phyloP scores from a whole-genome alignment of 2,329 filamentous ascomycete genomes.

The Colletotrichum camelliae region DNA sequence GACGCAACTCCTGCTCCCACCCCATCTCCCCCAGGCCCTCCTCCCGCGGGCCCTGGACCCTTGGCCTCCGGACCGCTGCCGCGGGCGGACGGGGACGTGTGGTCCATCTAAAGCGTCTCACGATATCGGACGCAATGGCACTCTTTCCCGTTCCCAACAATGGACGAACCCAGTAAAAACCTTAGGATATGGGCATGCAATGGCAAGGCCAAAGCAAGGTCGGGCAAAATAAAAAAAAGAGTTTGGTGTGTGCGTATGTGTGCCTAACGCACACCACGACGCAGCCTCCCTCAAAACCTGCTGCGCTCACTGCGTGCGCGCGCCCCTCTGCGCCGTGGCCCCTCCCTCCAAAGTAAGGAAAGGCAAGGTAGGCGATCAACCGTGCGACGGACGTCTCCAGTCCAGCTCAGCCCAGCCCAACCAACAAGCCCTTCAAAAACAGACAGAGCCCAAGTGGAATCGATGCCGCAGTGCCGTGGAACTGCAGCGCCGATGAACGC shows the following conservation, averaged over 20 bases:
- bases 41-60: not conserved
- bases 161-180: not conserved
- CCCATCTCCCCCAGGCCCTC: not conserved
- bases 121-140: not conserved
- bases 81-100: slow-evolving; percentile 3
- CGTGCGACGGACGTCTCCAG: not conserved
- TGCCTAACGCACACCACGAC: not conserved
- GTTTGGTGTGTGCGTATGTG: not conserved
- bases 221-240: not conserved
- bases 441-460: not conserved
- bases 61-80: slow-evolving; percentile 1
- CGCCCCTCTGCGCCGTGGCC: not conserved
- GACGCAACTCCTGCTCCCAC: not conserved
- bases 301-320: not conserved
- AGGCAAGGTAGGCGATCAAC: not conserved
- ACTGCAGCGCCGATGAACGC: not conserved
- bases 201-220: not conserved
- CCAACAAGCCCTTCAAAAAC: not conserved
- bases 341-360: not conserved
- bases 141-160: not conserved
- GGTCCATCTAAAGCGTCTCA: not conserved
- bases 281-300: not conserved
- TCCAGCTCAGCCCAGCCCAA: not conserved
- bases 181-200: not conserved
- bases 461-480: not conserved